Conservation (phyloP, 2,329 filamentous ascomycete species). For the Fusarium aywerte region DNA sequence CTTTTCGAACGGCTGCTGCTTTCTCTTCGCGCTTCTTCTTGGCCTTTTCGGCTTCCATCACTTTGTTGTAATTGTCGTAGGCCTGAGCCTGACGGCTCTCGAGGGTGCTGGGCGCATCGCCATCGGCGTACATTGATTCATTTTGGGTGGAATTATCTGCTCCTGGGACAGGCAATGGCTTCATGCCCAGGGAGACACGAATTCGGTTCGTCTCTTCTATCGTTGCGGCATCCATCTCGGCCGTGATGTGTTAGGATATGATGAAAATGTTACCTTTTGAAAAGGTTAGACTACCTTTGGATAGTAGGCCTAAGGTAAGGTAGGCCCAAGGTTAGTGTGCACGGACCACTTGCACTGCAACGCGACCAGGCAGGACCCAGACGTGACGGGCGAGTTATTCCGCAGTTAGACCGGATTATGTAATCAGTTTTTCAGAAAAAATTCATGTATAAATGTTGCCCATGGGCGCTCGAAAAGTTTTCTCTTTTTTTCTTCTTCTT, state of each 20-base stretch:
- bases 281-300: too few species aligned
- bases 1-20: constrained; percentile 85
- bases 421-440: not conserved
- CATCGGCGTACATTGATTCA: constrained; percentile 66
- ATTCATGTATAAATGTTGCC: constrained; percentile 19
- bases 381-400: too few species aligned
- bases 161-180: constrained; percentile 86
- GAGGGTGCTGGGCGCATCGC: constrained; percentile 80
- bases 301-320: not conserved
- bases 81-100: constrained; percentile 80
- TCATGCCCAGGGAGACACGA: constrained; percentile 87
- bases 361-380: not conserved
- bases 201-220: constrained; percentile 96
- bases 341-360: constrained; percentile 32
- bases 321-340: constrained; percentile 22
- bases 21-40: constrained; percentile 84
- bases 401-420: constrained; percentile 21
- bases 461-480: constrained; percentile 45
- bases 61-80: constrained; percentile 76
- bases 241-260: too few species aligned
- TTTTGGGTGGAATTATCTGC: constrained; percentile 54
- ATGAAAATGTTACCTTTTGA: constrained; percentile 3
- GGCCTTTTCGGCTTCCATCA: constrained; percentile 75
- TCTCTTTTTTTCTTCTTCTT: constrained; percentile 49
- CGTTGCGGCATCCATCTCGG: constrained; percentile 74